Percentiles rank a stretch among this genome's conserved stretches.
Conservation (phyloP, 495 filamentous ascomycete genomes). For the Hapsidospora chrysogenum region DNA sequence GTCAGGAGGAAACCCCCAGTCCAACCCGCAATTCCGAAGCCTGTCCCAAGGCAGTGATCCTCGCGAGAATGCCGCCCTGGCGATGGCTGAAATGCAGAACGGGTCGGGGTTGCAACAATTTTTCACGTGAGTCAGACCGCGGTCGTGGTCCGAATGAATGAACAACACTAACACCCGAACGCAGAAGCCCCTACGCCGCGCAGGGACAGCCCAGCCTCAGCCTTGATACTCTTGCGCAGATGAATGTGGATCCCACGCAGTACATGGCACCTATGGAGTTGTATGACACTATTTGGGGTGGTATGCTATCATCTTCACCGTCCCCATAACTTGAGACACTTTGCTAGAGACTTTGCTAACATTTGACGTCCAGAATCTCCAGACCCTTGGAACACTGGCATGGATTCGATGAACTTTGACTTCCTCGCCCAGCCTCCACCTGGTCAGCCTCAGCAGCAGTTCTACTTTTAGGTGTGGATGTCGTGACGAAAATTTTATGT, state of each 20-base stretch:
- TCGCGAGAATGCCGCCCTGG: constrained; percentile 36
- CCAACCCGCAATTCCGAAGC: constrained; percentile 8
- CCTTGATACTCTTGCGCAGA: constrained; percentile 15
- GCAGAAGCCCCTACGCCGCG: constrained; percentile 4
- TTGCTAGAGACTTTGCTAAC: not conserved
- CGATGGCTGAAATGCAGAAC: constrained; percentile 37
- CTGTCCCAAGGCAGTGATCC: constrained; percentile 21
- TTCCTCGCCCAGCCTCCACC: constrained; percentile 30
- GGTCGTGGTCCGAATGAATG: not conserved
- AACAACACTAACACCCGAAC: constrained; percentile 2
- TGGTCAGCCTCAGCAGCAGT: constrained; percentile 31
- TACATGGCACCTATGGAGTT: constrained; percentile 39
- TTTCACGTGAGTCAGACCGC: constrained; percentile 7
- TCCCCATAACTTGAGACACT: too few species aligned
- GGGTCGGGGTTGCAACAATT: constrained; percentile 22
- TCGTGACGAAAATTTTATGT: too few species aligned
- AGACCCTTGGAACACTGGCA: constrained; percentile 29
- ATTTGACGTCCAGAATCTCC: constrained; percentile 19
- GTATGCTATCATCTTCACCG: constrained; percentile 16
- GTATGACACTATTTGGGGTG: constrained; percentile 42
- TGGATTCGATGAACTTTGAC: constrained; percentile 33
- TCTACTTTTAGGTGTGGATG: constrained; percentile 28
- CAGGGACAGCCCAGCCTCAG: not conserved
- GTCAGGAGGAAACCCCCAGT: not conserved
- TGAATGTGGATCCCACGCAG: constrained; percentile 21